Base-by-base conservation (phyloP, 768 basidiomycete species). In the Melanogaster broomeanus region DNA sequence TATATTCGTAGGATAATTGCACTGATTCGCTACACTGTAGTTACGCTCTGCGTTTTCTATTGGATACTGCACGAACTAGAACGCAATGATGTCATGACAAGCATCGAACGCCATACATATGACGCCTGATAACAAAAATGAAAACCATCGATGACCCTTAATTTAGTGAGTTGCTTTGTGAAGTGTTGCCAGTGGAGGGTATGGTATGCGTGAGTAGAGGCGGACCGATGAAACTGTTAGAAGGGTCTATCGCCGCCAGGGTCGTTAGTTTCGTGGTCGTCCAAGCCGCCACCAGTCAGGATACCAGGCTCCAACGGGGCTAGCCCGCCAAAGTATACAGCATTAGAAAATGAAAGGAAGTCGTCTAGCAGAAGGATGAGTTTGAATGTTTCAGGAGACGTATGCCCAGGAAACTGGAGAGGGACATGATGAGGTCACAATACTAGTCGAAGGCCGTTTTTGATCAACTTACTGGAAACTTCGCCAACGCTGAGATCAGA, bases 391-490 rank as follows among this genome's bases (percentile, higher is more conserved):
- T 45, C n/a, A n/a, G n/a, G n/a, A 48, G 33, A 61, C 18, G 45
- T 51, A 67, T 6, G 24, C 1, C 74, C 66, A 74, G 4, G 38
- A 16, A 44, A 75, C 72, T 75, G 25, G 21, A n/a, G 9, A 30
- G 27, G 41, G 33, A 21, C 4, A 33, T 31, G 15, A 41, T 9
- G 34, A 39, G 24, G 11, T 16, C 5, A 37, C 27, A 49, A 33
- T 22, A 39, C 18, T 13, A 41, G 21, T 22, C 13, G 24, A 28
- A 31, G 0, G 22, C 18, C 7, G 33, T 30, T 48, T 30, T 48
- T 21, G 33, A 34, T 45, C 35, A 27, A 79, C 79, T 52, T 67
- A 84, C 87, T 88, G 43, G 72, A 60, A 53, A 90, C 74, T 51
- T 72, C 58, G 55, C 93, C 93, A 21, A 76, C 63, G 6, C 60